Conservation (phyloP, 805 yeast genomes). For the Brettanomyces nanus region DNA sequence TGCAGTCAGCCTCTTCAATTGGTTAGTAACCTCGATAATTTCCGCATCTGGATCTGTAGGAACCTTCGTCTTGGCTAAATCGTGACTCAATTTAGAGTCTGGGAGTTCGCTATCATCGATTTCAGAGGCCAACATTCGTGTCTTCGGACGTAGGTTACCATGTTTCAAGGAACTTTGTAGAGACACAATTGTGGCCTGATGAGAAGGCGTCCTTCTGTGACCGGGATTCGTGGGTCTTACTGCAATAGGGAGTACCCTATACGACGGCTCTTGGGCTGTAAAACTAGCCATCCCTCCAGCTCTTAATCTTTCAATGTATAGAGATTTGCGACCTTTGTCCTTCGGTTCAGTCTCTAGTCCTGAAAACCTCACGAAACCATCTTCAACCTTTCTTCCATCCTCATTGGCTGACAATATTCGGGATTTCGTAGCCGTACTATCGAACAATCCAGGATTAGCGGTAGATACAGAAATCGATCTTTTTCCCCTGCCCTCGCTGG, state of each 20-base stretch:
- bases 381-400: neutral
- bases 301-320: constrained; percentile 33
- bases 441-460: constrained; percentile 25
- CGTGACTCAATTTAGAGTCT: constrained; percentile 25
- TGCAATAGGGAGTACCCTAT: constrained; percentile 38
- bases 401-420: neutral
- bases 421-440: constrained; percentile 1
- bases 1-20: constrained; percentile 19
- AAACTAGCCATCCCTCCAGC: constrained; percentile 1
- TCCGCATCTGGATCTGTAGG: constrained; percentile 27
- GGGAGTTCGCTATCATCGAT: constrained; percentile 56
- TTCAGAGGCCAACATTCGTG: constrained; percentile 67
- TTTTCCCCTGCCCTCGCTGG: constrained; percentile 29
- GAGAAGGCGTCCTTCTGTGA: constrained; percentile 23
- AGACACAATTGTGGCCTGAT: constrained; percentile 18
- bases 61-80: constrained; percentile 19
- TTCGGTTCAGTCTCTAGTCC: too few relatives aligned
- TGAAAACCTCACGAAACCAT: too few relatives aligned
- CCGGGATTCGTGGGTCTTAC: constrained; percentile 34
- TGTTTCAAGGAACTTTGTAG: constrained; percentile 44
- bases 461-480: constrained; percentile 29
- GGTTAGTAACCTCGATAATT: constrained; percentile 24
- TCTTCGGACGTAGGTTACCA: constrained; percentile 54
- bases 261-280: constrained; percentile 24
- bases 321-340: constrained; percentile 43